Evolutionary conservation across 2,329 filamentous ascomycete species (phyloP), one percentile per base, ranked within the genome.

Genomic region (Trichoderma sp.): DNA sequence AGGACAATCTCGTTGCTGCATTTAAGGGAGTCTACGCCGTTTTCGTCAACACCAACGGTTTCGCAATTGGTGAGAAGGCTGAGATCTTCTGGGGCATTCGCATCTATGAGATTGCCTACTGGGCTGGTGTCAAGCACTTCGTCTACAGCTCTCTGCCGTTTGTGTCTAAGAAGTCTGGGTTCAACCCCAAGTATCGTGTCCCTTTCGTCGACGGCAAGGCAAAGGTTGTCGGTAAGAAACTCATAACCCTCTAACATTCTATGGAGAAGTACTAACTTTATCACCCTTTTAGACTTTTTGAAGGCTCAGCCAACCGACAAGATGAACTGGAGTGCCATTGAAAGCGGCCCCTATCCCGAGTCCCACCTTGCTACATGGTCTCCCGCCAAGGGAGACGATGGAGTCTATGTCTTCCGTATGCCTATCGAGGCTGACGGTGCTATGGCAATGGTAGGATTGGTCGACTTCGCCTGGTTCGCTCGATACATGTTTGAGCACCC

Each of bases 1-100:
- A 78, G 3, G 71, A 72, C 24, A 66, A 66, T 16, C 74, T 78
- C 3, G 8, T 64, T 8, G 21, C 59, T 1, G 71, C 71, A 8
- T 77, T 77, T 9, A 21, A 77, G 24, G 77, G 56, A 16, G 65
- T 78, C 1, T 16, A 78, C 33, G 60, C 33, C 2, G 66, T 60
- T 7, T 78, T 59, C 27, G 77, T 77, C n/a, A 78, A 78, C 45
- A 78, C 77, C 8, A 77, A 78, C 45, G 77, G 77, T 1, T 78
- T 78, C 12, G 76, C 77, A 0, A 56, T 78, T 2, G 76, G 77
- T 0, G 76, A 78, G 21, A 78, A 78, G 74, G 71, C 60, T 1
- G 77, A 78, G 18, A 53, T 77, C 4, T 78, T 76, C 56, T 78
- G 76, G 71, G 77, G 77, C 4, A 77, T 77, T 21, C 74, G 77